Base-by-base conservation (phyloP, 176 grass and related monocot species). In the Triticum dicoccoides region DNA sequence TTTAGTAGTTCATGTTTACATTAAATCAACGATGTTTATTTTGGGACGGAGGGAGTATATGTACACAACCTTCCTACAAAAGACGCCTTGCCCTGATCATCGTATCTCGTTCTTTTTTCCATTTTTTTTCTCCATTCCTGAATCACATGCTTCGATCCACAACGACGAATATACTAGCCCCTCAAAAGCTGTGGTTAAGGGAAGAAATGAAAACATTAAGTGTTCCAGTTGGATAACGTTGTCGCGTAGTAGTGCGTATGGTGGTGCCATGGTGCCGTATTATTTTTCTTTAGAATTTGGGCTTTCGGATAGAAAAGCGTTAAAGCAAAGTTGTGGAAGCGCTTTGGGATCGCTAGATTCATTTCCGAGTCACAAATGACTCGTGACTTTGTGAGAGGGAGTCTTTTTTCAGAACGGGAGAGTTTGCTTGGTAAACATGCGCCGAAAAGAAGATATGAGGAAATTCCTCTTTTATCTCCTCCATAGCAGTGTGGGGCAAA, bases 281-380 rank as follows among this genome's bases (percentile, higher is more conserved):
- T 51, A 5, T 64, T 37, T 78, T 82, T 23, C 30, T 68, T 42
- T 15, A 0, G 4, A 64, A 11, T 18, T 27, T 71, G 17, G 52
- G 74, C 10, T 65, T 65, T 33, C 25, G 41, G 69, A 80, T 85
- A 67, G 75, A 85, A 85, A 79, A 66, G 47, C 33, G 23, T 39
- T 2, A 15, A 38, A 59, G 45, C 9, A 13, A 79, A 79, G 33
- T 9, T 9, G 47, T 67, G 63, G 61, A 73, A 30, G 15, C 12
- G 20, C 65, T 83, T 83, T 86, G 52, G 62, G 12, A 56, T 87
- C 80, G 15, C 77, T 30, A 29, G 74, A 27, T 79, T 21, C 74
- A 80, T 38, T 67, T 71, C 35, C 17, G 80, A 75, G 59, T 77
- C 71, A 86, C 13, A 18, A 6, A 12, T n/a, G 73, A 58, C 35